phyloP scores from a whole-genome alignment of 352 stramenopile species.

The Phytopythium helicoides region DNA sequence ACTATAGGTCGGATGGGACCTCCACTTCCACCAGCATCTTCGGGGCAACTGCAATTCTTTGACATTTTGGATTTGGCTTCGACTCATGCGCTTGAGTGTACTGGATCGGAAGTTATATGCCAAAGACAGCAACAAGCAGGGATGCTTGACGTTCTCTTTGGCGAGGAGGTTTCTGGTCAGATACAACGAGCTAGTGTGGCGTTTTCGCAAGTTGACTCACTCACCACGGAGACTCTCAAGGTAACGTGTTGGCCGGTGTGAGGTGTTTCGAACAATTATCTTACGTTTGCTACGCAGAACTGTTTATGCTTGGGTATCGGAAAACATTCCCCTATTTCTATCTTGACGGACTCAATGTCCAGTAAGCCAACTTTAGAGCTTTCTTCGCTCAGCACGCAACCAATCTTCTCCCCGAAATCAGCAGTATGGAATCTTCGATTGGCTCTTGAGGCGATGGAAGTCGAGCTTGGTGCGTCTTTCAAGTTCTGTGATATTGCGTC shows the following conservation, averaged over 20 bases:
- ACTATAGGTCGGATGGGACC: constrained; percentile 23
- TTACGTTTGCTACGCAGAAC: constrained; percentile 5
- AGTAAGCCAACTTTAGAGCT: constrained; percentile 3
- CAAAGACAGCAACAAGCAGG: too few species aligned
- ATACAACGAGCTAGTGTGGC: constrained; percentile 4
- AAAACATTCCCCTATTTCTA: constrained; percentile 7
- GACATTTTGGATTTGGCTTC: constrained; percentile 20
- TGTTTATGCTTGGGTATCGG: constrained; percentile 18
- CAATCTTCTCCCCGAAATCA: constrained; percentile 4
- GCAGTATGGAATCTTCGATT: not conserved
- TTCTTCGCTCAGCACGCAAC: constrained; percentile 1
- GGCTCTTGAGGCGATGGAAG: constrained; percentile 1
- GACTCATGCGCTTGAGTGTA: constrained; percentile 1
- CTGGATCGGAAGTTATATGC: constrained; percentile 2
- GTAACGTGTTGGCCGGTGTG: not conserved
- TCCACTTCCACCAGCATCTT: constrained; percentile 4
- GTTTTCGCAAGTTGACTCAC: constrained; percentile 13
- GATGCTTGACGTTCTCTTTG: constrained; percentile 4
- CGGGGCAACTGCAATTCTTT: constrained; percentile 34
- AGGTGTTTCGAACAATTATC: not conserved
- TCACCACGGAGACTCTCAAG: constrained; percentile 22
- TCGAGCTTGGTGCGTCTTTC: constrained; percentile 1
- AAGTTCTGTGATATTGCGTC: constrained; percentile 1
- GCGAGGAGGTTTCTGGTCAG: constrained; percentile 1
- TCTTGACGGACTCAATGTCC: constrained; percentile 1